Base-by-base conservation (phyloP, 1,284 basidiomycete species). In the Ganoderma sp. region DNA sequence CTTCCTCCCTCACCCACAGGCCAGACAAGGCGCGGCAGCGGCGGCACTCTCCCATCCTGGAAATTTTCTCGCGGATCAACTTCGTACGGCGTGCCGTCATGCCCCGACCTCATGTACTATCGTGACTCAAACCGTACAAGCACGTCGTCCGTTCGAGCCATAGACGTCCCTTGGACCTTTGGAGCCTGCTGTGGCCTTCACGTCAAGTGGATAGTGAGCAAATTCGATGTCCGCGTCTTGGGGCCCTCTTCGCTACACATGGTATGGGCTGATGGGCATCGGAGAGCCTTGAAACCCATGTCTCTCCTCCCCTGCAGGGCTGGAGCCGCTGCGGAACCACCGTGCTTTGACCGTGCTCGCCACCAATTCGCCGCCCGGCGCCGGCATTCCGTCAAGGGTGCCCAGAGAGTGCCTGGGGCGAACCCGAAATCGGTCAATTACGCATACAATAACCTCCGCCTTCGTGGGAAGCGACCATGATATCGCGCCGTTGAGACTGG, bases 401-500 rank as follows among this genome's bases (percentile, higher is more conserved):
- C 58, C 58, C 42, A 39, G 42, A 6, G 39, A 59, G 58, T 60
- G 58, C 58, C 58, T 60, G 58, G 37, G 58, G 39, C 58, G 37
- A 22, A 25, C 17, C 5, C 34, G 37, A 58, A 39, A n/a, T 17
- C 34, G 56, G 56, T 9, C 37, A 22, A n/a, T 58, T 58, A 8
- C 56, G 22, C 10, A 25, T 14, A 58, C 52, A 56, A 32, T 56
- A 34, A 28, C 56, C 28, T 39, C 58, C 41, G 41, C 22, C 19
- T 41, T 42, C 58, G 58, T 60, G 58, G 39, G 58, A 60, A 60
- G 58, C 39, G 37, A 12, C 34, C 57, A 59, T 59, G 57, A 59
- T 37, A 37, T 39, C 22, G 41, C 41, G n/a, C 22, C 1, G 22
- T 28, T 25, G 22, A 22, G 22, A 25, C 22, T 52, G 48, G 48